phyloP scores from a whole-genome alignment of 495 filamentous ascomycete species.

The Aspergillus funiculosus region DNA sequence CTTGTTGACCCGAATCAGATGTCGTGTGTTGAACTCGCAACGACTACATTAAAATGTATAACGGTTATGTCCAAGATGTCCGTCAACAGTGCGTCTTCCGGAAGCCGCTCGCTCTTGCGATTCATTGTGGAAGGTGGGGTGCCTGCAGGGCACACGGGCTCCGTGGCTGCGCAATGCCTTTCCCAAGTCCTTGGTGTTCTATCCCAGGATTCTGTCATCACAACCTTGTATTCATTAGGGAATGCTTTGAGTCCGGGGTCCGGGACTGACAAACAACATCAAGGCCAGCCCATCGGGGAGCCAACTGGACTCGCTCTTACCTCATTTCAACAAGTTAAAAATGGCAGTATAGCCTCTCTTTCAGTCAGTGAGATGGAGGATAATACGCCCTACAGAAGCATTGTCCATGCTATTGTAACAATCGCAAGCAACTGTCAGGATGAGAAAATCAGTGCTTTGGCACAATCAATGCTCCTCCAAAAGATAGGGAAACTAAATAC shows the following conservation, averaged over 20 bases:
- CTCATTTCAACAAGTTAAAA: constrained; percentile 52
- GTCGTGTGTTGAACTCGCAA: constrained; percentile 65
- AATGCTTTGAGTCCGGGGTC: constrained; percentile 76
- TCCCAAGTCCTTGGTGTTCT: constrained; percentile 71
- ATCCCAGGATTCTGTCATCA: constrained; percentile 89
- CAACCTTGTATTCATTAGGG: constrained; percentile 87
- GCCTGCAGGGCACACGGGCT: constrained; percentile 56
- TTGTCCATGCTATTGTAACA: constrained; percentile 82
- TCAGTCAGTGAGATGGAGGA: constrained; percentile 68
- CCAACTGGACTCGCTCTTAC: constrained; percentile 23
- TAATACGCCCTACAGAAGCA: constrained; percentile 64
- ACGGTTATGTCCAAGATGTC: constrained; percentile 72
- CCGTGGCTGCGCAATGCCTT: constrained; percentile 72
- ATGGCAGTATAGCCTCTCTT: constrained; percentile 74
- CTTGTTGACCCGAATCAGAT: constrained; percentile 75
- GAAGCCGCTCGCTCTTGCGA: constrained; percentile 75
- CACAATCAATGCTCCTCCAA: constrained; percentile 92
- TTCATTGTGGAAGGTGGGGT: constrained; percentile 74
- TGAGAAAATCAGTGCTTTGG: constrained; percentile 85
- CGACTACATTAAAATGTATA: constrained; percentile 71
- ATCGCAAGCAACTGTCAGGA: constrained; percentile 77
- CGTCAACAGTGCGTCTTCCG: constrained; percentile 61
- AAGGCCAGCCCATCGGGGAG: constrained; percentile 26
- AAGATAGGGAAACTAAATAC: constrained; percentile 79
- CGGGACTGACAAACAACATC: constrained; percentile 31